Evolutionary conservation across 83 land plant species (phyloP).

Genomic region (Thuja plicata): DNA sequence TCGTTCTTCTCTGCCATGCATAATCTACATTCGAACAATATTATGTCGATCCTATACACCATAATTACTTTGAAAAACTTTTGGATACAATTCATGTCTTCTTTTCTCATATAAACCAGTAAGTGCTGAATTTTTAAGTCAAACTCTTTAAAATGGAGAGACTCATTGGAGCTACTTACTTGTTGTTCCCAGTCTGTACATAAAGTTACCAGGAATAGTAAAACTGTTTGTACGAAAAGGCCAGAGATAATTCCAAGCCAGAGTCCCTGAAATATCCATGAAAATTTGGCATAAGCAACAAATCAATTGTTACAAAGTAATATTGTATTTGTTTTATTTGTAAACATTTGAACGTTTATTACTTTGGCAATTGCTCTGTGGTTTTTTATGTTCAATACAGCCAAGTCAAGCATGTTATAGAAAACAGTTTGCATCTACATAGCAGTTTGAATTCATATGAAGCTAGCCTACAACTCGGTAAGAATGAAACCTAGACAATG

Average conservation of each 20-base stretch:
- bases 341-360: neutral
- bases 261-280: slow-evolving; percentile 29
- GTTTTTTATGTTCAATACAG: neutral
- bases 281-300: neutral
- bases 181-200: slow-evolving; percentile 54
- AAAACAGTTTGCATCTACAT: neutral
- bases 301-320: neutral
- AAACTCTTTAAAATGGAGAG: neutral
- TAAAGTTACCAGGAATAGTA: slow-evolving; percentile 20
- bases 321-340: neutral
- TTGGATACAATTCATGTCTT: neutral
- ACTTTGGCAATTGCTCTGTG: neutral
- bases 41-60: neutral
- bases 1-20: neutral
- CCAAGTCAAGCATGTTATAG: neutral
- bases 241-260: slow-evolving; percentile 44
- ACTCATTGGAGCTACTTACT: slow-evolving; percentile 22
- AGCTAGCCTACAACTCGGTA: neutral
- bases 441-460: neutral
- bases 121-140: neutral
- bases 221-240: slow-evolving; percentile 26
- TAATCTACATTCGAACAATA: neutral
- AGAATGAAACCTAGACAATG: neutral
- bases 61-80: neutral
- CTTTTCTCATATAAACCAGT: neutral